Base-by-base conservation (phyloP, 768 basidiomycete genomes). In the Saitozyma sp. region DNA sequence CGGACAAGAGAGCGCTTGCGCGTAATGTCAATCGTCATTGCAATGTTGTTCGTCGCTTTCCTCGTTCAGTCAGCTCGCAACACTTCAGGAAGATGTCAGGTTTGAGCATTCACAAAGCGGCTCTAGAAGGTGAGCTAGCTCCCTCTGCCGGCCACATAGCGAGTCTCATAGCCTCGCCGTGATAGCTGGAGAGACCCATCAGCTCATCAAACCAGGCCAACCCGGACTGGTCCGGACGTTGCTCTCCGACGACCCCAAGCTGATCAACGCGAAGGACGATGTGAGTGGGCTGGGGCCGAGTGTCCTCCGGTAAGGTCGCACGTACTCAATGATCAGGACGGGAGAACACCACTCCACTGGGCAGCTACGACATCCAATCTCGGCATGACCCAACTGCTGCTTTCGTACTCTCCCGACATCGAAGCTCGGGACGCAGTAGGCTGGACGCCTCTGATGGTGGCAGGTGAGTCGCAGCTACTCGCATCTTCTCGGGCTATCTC, bases 401-500 rank as follows among this genome's bases (percentile, higher is more conserved):
- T 80, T 14, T 54, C 63, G 0, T 59, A 75, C 62, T 49, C 64
- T 39, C 73, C 78, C 8, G 69, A 79, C n/a, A 56, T 80, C 6
- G 77, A 80, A 49, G 62, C 59, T 1, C 59, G 61, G 54, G 80
- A 80, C 62, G 50, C 56, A 5, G 69, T 74, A 57, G 80, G 80
- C 9, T 79, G 78, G 75, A 80, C 80, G 43, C 64, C 78, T 9
- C 60, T 80, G 49, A 80, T 80, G 70, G 68, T 79, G 48, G 80
- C 80, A 39, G 62, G 79, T 79, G 58, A 62, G 77, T 67, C 42
- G 45, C 45, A 11, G 45, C 13, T 46, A 17, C 45, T 11, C 13
- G 13, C 45, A 46, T 46, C 13, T 46, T 6, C 6, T 46, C 45
- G 11, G n/a, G 14, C 2, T 17, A n/a, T 14, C 40, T 39, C 14